Evolutionary conservation across 1,284 basidiomycete species (phyloP), one percentile per base, ranked within the genome.

Genomic region (Ganoderma lucidum): DNA sequence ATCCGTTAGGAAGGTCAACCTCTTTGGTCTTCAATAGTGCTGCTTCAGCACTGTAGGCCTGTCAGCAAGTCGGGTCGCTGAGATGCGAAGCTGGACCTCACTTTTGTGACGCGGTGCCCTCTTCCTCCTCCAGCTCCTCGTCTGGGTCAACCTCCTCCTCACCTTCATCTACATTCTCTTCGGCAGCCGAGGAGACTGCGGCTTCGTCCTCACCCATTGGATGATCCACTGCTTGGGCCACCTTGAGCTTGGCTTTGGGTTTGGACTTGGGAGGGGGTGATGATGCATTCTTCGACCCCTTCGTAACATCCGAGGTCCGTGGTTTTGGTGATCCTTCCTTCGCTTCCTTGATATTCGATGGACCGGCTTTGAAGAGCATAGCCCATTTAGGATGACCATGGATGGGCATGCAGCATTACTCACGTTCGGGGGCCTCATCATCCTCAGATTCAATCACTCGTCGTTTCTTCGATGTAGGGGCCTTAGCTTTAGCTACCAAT

Each of bases 1-100:
- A 99, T 2, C 92, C 93, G 63, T 93, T 92, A 70, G 90, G 86
- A 17, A 95, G 85, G 75, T 96, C 94, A 1, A 95, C 92, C n/a
- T 93, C 90, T 23, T 85, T 79, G 65, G 86, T 90, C 72, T 87
- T 86, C 32, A 85, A 86, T 42, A 94, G 78, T 9, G 87, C 91
- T 62, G 86, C 87, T 74, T 94, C 89, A 17, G 93, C 95, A 74
- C 95, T 96, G n/a, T 14, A n/a, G 15, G 39, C 12, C 14, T 53
- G 15, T 19, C 28, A 10, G 45, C 44, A 15, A 69, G 42, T 41
- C 14, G 39, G 39, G 45, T 32, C 4, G 23, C 23, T 4, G 14
- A 37, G 17, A n/a, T 35, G 51, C 51, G 28, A 62, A n/a, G 30
- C 23, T 51, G 15, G 14, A 44, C 19, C 86, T 70, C 73, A 93